Evolutionary conservation across 352 stramenopile species (phyloP).

Genomic region (Globisporangium ultimum): DNA sequence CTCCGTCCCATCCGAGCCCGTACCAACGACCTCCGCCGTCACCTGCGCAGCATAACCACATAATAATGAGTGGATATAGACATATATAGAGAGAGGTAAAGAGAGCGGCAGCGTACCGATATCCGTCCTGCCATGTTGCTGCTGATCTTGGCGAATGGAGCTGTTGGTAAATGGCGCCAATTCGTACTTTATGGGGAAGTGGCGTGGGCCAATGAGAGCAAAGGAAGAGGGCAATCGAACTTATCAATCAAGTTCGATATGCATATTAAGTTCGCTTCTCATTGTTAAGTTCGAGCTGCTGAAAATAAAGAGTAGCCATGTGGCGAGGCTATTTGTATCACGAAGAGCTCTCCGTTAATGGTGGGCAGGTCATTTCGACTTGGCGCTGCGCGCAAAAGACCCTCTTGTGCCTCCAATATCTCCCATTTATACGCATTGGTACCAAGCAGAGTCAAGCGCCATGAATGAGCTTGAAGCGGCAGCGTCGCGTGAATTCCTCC

Average conservation of each 20-base stretch:
- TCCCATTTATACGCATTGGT: neutral
- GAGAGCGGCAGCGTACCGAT: slow-evolving; percentile 4
- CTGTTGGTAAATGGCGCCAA: slow-evolving; percentile 7
- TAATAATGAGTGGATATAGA: neutral
- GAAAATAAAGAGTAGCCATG: slow-evolving; percentile 8
- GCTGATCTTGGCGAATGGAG: neutral
- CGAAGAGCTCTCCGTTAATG: neutral
- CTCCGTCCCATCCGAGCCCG: slow-evolving; percentile 60
- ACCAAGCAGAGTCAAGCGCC: neutral
- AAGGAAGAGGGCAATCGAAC: too few relatives aligned
- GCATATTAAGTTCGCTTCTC: too few relatives aligned
- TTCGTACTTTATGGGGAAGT: slow-evolving; percentile 10
- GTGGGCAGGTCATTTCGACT: neutral
- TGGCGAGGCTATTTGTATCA: neutral
- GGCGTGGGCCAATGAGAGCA: slow-evolving; percentile 6
- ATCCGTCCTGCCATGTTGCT: slow-evolving; percentile 7
- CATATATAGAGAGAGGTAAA: neutral
- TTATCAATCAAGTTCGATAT: too few relatives aligned
- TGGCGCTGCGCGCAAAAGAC: neutral
- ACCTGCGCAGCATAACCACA: slow-evolving; percentile 20
- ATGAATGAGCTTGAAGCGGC: slow-evolving; percentile 30
- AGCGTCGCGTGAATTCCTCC: slow-evolving; percentile 36
- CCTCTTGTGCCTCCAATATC: too few relatives aligned
- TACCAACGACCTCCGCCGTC: slow-evolving; percentile 55
- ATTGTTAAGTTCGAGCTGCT: too few relatives aligned